Evolutionary conservation across 2,329 filamentous ascomycete species (phyloP).

Genomic region (Diaporthe batatas): DNA sequence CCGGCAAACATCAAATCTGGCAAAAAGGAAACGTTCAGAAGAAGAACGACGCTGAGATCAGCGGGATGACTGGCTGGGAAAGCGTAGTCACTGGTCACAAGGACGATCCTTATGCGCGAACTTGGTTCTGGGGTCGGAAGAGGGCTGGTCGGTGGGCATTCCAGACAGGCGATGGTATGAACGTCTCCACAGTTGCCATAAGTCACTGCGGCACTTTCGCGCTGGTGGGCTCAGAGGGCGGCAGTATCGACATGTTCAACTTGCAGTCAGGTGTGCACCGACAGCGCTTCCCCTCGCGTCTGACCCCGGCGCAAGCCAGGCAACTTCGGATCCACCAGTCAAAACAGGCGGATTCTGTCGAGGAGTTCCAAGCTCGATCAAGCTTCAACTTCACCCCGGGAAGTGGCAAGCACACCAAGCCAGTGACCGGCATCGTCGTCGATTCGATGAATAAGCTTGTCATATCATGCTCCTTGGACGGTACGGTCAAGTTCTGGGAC

Average conservation of each 20-base stretch:
- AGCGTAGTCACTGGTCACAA: conserved; percentile 95
- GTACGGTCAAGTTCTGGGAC: conserved; percentile 98
- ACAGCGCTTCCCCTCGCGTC: conserved; percentile 84
- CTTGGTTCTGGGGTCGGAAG: conserved; percentile 98
- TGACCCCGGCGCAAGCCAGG: conserved; percentile 83
- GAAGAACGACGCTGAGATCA: conserved; percentile 77
- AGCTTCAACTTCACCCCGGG: conserved; percentile 64
- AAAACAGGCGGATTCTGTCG: conserved; percentile 69
- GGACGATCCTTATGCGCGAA: conserved; percentile 85
- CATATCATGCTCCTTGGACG: conserved; percentile 89
- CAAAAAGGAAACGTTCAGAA: conserved; percentile 78
- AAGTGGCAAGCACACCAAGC: conserved; percentile 81
- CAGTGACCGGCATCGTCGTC: conserved; percentile 87
- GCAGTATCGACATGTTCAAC: conserved; percentile 95
- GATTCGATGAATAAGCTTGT: conserved; percentile 90
- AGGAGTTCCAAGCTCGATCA: conserved; percentile 64
- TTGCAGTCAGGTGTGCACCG: conserved; percentile 92
- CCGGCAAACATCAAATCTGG: conserved; percentile 85
- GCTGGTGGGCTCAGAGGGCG: conserved; percentile 84
- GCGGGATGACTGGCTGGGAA: conserved; percentile 92
- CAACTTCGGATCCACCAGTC: conserved; percentile 77
- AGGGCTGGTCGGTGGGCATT: conserved; percentile 94
- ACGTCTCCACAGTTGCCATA: conserved; percentile 88
- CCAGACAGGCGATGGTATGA: conserved; percentile 83
- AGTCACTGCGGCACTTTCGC: conserved; percentile 96